A percentile compares a stretch with the other conserved stretches of the same genome.
Evolutionary conservation across 2,329 filamentous ascomycete genomes (phyloP).

Genomic region (Fusarium xyrophilum): DNA sequence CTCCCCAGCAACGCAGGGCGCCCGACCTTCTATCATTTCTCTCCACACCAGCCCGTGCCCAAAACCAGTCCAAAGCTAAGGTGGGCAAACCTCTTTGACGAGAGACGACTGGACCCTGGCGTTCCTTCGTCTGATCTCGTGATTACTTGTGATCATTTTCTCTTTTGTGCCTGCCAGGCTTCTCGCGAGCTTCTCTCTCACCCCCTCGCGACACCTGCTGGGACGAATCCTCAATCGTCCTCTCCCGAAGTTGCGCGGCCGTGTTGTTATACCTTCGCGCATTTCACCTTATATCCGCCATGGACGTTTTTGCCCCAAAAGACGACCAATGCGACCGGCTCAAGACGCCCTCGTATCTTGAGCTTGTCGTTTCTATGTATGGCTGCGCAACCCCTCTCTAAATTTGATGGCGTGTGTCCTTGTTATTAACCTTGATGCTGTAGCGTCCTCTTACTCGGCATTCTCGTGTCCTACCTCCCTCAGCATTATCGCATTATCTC

Average conservation of each 20-base stretch:
- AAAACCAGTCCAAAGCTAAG: constrained; percentile 14
- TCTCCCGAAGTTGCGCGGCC: constrained; percentile 5
- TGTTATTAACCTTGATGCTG: constrained; percentile 5
- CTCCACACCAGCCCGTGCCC: constrained; percentile 27
- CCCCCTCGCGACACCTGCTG: background rate
- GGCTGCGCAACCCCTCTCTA: constrained; percentile 24
- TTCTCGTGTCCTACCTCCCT: constrained; percentile 90
- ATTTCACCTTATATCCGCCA: constrained; percentile 15
- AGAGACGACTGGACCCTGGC: constrained; percentile 26
- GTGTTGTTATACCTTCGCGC: constrained; percentile 1
- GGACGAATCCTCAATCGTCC: constrained; percentile 14
- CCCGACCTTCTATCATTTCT: constrained; percentile 23
- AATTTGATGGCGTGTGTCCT: background rate
- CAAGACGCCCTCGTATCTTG: constrained; percentile 60
- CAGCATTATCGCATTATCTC: constrained; percentile 92
- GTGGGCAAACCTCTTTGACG: constrained; percentile 21
- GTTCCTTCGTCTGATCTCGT: constrained; percentile 33
- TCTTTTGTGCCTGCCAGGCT: constrained; percentile 2
- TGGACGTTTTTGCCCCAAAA: constrained; percentile 40
- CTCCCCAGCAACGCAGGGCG: constrained; percentile 29
- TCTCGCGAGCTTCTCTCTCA: background rate
- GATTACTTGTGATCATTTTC: constrained; percentile 29
- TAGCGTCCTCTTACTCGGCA: constrained; percentile 81
- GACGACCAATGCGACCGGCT: constrained; percentile 56
- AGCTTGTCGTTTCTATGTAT: constrained; percentile 64